These are phyloP conservation scores for Tanacetum coccineum DNA, from an alignment of 129 eudicot genomes.

Conservation along the genomic window DNA sequence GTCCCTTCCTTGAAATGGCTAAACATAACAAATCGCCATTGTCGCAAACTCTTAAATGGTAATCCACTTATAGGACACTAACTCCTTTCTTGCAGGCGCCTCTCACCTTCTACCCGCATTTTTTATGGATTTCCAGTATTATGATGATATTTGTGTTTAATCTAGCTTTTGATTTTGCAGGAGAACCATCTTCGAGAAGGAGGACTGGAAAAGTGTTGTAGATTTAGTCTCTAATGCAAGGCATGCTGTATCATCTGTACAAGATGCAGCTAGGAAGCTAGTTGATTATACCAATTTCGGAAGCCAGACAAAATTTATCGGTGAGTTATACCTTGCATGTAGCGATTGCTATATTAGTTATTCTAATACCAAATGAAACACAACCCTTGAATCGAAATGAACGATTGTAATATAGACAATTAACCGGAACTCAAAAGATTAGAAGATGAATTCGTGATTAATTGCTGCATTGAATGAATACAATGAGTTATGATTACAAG, in stretches of 20 bases:
- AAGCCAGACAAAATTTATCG: slow-evolving; percentile 23
- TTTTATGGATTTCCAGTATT: background rate
- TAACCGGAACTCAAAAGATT: background rate
- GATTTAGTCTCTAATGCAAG: slow-evolving; percentile 81
- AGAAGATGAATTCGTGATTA: no score
- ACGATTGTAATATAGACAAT: no score
- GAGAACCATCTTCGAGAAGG: slow-evolving; percentile 69
- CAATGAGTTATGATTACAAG: no score
- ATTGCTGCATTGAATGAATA: no score
- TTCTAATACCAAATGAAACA: background rate
- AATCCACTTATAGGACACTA: no score
- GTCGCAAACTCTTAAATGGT: no score
- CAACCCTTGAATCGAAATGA: no score
- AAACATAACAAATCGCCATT: no score
- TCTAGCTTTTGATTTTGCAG: slow-evolving; percentile 31
- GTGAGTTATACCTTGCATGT: slow-evolving; percentile 33
- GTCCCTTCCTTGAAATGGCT: no score
- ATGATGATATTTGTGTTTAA: slow-evolving; percentile 16
- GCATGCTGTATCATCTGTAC: slow-evolving; percentile 82
- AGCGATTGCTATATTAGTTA: background rate
- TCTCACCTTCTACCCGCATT: no score
- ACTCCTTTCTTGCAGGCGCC: no score
- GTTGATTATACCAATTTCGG: slow-evolving; percentile 25
- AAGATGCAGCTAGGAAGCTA: slow-evolving; percentile 89
- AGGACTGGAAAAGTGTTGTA: slow-evolving; percentile 73